Conservation (phyloP, 164 flowering plant genomes). For the Paratinospora sagittata region DNA sequence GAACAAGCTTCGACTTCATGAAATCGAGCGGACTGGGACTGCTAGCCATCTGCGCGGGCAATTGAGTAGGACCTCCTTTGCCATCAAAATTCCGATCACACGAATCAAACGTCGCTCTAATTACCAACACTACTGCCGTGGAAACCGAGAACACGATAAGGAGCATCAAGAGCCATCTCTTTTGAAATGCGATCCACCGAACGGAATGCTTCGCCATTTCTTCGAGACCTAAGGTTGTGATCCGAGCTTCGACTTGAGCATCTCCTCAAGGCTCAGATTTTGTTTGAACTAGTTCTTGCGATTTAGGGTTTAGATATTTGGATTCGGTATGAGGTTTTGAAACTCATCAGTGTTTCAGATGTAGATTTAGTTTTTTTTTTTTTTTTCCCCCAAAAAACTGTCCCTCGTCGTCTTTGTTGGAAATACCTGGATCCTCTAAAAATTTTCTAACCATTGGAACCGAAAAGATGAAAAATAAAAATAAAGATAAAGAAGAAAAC, state of each 20-base stretch:
- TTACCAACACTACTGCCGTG: constrained; percentile 34
- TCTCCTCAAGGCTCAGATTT: neutral
- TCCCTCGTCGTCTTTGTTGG: too few relatives aligned
- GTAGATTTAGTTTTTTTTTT: too few relatives aligned
- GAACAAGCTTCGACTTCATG: constrained; percentile 82
- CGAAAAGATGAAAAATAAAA: too few relatives aligned
- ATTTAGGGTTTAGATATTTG: neutral
- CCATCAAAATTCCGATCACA: constrained; percentile 28
- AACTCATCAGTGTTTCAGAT: neutral
- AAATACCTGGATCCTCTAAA: too few relatives aligned
- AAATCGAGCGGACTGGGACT: constrained; percentile 46
- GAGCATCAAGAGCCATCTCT: constrained; percentile 42
- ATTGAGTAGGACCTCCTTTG: constrained; percentile 3
- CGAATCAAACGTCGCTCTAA: constrained; percentile 40
- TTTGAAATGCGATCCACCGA: constrained; percentile 37
- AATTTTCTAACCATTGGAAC: too few relatives aligned
- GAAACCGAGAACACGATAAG: constrained; percentile 45
- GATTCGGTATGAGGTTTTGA: neutral
- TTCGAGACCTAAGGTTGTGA: constrained; percentile 3
- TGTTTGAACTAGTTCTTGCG: neutral
- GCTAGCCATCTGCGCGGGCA: constrained; percentile 5
- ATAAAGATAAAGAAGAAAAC: too few relatives aligned
- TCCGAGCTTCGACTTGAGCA: neutral
- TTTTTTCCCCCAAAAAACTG: too few relatives aligned
- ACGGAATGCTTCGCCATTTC: constrained; percentile 48